phyloP scores from a whole-genome alignment of 148 eudicot species.

The Beta vulgaris region DNA sequence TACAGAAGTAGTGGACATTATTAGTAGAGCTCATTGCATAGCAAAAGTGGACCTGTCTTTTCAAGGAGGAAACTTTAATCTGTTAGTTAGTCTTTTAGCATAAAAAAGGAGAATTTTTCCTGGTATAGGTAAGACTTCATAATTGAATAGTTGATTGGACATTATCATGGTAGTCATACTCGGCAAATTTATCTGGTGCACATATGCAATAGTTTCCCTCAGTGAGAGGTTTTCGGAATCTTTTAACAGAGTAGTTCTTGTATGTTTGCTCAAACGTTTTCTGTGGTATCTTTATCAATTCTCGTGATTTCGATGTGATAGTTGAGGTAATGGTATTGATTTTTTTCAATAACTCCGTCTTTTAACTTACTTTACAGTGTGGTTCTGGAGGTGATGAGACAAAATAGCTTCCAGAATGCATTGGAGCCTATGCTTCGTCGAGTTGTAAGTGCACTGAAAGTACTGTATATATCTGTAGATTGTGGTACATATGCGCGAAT shows the following conservation, averaged over 20 bases:
- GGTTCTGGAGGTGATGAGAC: slow-evolving; percentile 53
- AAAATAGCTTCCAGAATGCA: slow-evolving; percentile 41
- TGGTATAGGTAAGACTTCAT: not conserved
- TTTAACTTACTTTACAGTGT: slow-evolving; percentile 35
- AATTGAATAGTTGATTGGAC: not conserved
- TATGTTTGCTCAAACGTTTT: not conserved
- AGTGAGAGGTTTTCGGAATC: not conserved
- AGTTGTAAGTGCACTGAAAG: slow-evolving; percentile 53
- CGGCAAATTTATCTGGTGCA: not conserved
- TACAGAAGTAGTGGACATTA: not conserved
- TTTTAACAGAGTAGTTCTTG: not conserved
- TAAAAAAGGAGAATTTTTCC: not conserved
- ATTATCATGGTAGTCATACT: not conserved
- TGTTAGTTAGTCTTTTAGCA: not conserved
- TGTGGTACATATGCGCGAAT: not conserved
- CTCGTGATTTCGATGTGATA: too few species aligned
- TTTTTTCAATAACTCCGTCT: slow-evolving; percentile 1
- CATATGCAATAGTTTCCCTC: not conserved
- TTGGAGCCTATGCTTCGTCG: slow-evolving; percentile 55
- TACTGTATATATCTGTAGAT: not conserved
- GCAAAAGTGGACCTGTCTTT: not conserved
- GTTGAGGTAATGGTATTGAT: not conserved
- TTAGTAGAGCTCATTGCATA: not conserved
- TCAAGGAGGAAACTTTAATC: not conserved
- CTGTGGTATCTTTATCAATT: not conserved